Percentiles rank a stretch among this genome's conserved stretches.
Conservation (phyloP, 257 asterid species). For the Jasminum sambac region DNA sequence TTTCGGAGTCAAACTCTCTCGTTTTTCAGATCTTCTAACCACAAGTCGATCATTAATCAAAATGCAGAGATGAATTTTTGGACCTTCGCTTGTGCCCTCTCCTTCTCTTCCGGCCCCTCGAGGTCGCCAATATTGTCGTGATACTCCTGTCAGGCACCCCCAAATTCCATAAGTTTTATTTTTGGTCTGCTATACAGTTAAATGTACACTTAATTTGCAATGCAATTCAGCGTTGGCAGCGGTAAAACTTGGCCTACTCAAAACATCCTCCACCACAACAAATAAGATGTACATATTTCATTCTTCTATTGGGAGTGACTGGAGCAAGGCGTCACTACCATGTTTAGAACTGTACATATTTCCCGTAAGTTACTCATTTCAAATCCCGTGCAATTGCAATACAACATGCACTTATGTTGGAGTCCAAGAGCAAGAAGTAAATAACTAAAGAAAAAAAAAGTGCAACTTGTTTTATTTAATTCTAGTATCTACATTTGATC, state of each 20-base stretch:
- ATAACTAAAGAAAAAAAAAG: background rate
- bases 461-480: background rate
- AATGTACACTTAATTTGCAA: too few relatives aligned
- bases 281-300: background rate
- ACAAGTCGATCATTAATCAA: conserved; percentile 8
- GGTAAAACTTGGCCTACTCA: background rate
- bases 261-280: background rate
- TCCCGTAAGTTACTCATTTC: background rate
- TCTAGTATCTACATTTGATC: background rate
- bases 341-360: background rate
- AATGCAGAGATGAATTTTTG: conserved; percentile 71
- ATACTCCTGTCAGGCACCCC: conserved; percentile 61
- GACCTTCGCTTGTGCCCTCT: conserved; percentile 75
- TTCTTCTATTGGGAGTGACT: background rate
- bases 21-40: conserved; percentile 23
- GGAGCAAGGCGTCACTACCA: background rate
- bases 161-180: background rate
- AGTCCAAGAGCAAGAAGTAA: background rate
- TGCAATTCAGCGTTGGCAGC: too few relatives aligned
- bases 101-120: conserved; percentile 98
- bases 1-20: background rate
- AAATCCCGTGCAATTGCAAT: background rate
- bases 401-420: background rate
- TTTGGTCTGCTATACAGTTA: background rate
- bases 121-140: conserved; percentile 93